These are phyloP conservation scores for Cicer chorassanicum DNA, from an alignment of 306 rosid species.

Conservation along the genomic window DNA sequence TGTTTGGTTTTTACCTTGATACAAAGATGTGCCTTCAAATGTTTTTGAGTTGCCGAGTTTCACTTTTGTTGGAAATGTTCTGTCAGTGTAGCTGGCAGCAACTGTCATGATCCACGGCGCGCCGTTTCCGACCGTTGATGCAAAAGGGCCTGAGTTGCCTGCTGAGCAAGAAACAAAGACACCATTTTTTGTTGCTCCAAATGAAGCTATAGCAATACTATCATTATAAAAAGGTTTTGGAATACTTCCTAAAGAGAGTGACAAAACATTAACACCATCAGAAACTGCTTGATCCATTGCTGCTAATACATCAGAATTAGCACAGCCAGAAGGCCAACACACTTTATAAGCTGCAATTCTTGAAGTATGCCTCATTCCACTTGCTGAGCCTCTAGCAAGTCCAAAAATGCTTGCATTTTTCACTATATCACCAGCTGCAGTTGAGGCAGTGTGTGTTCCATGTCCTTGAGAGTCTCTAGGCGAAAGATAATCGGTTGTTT, in stretches of 20 bases:
- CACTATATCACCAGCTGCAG: conserved; percentile 63
- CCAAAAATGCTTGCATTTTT: conserved; percentile 55
- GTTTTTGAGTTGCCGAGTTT: conserved; percentile 64
- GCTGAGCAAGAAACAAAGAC: conserved; percentile 76
- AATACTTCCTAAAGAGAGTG: conserved; percentile 71
- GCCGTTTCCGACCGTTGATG: conserved; percentile 56
- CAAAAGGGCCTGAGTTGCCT: conserved; percentile 73
- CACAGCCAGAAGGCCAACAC: conserved; percentile 73
- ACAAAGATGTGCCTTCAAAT: conserved; percentile 69
- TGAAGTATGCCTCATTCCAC: conserved; percentile 70
- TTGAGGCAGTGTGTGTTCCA: conserved; percentile 86
- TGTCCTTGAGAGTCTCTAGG: conserved; percentile 71
- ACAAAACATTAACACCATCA: conserved; percentile 75
- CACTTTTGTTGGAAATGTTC: conserved; percentile 63
- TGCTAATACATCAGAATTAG: conserved; percentile 66
- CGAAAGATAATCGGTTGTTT: conserved; percentile 55
- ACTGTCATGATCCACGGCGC: conserved; percentile 88
- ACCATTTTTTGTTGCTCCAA: conserved; percentile 64
- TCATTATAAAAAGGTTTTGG: conserved; percentile 57
- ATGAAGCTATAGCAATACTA: conserved; percentile 65
- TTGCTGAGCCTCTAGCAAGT: conserved; percentile 60
- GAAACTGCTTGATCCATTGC: conserved; percentile 71
- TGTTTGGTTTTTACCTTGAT: conserved; percentile 50
- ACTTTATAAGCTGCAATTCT: conserved; percentile 77
- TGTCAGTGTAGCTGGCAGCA: conserved; percentile 76